Evolutionary conservation across 352 stramenopile genomes (phyloP), one percentile per base, ranked within the genome.

Genomic region (Vaucheria bursata): DNA sequence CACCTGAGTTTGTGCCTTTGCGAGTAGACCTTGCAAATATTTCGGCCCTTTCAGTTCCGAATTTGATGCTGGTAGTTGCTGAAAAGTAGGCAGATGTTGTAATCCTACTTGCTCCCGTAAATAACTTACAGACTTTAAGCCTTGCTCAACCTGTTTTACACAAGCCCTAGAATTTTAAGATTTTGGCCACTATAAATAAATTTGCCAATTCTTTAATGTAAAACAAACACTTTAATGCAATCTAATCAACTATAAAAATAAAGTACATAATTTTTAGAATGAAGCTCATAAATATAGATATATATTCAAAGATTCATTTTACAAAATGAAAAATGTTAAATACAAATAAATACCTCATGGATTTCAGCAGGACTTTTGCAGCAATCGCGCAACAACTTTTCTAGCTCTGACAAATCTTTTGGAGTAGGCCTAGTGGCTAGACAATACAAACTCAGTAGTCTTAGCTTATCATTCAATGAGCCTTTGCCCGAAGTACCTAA

Each of bases 381-480:
- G n/a, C n/a, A n/a, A 25, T 82, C 35, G 4, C 74, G 66, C 7
- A 85, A 53, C 4, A 79, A 70, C 66, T 79, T 85, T 71, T 91
- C 84, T 1, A 87, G 85, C 71, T 85, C 73, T 67, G 88, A 84
- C 33, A 91, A 79, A 74, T 91, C 89, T 0, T 80, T 66, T 18
- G 80, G 86, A 39, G 87, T 86, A 2, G 80, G 86, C 59, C 86
- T 83, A 7, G 87, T 87, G 0, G 87, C 87, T 29, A 92, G 78
- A 53, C 82, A 81, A 39, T 85, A 85, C 40, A 85, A 50, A 35
- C 76, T 78, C 12, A 94, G 71, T 53, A 95, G 83, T 59, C 90
- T 86, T 4, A 93, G 79, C 81, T 94, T 95, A 84, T 95, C 90
- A 79, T 91, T 78, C 0, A 94, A 75, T 79, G 87, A 91, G 73